Base-by-base conservation (phyloP, 805 yeast species). In the Saturnispora quitensis region DNA sequence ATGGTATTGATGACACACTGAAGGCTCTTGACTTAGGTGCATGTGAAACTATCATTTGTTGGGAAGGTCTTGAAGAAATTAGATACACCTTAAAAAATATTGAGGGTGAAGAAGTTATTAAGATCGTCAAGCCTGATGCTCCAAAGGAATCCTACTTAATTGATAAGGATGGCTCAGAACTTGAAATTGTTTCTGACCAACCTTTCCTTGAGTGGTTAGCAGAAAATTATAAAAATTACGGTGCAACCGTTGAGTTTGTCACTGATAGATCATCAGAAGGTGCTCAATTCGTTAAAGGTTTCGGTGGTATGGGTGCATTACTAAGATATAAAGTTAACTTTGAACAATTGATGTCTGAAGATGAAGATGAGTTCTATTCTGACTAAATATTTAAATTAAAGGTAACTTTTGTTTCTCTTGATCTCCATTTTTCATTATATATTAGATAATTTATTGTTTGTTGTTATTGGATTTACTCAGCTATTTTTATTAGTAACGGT, bases 281-380 rank as follows among this genome's bases (percentile, higher is more conserved):
- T 76, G 95, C 98, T 45, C 99, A 93, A 75, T 93, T 93, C 71
- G 95, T 86, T 54, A 84, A 82, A 62, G 99, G 99, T 54, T 93
- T 93, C 66, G 99, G 99, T 85, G 99, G 99, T 73, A 80, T 93
- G 59, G 99, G 99, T 69, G 97, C 97, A 53, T 68, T 93, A 62
- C 75, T 93, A 68, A 89, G 99, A 74, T 93, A 93, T 73, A 89
- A 89, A 72, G 93, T 93, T 61, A 93, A 93, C 74, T 93, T 93
- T 64, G 99, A 93, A 69, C 97, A 89, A 75, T 79, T 93, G 66
- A 86, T 75, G 50, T 95, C 89, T 50, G 97, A 88, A 52, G 76
- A 82, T 54, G 95, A 88, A 57, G 97, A 90, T 65, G 89, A 82
- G 69, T 85, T 80, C 63, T 58, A 49, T 35, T 76, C 76, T 62